phyloP scores from a whole-genome alignment of 1,284 basidiomycete species.

The Peniophora sp. region DNA sequence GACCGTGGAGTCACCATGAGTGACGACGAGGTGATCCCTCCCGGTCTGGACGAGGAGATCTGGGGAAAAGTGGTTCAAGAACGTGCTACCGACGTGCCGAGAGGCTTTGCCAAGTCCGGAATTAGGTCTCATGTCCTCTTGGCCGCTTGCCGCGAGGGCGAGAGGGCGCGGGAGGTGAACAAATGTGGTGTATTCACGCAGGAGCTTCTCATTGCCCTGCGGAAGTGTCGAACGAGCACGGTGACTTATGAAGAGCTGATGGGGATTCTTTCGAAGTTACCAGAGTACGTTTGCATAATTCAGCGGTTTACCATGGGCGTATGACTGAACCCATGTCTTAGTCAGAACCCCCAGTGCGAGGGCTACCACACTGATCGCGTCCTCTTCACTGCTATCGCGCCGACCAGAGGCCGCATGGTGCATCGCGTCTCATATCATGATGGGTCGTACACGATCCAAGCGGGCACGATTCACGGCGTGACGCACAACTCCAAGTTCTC shows the following conservation, averaged over 20 bases:
- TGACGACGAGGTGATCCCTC: slow-evolving; percentile 12
- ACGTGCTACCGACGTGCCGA: slow-evolving; percentile 6
- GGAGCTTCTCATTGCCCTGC: slow-evolving; percentile 18
- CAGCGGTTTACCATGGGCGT: not conserved
- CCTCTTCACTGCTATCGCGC: slow-evolving; percentile 19
- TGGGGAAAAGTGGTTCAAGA: slow-evolving; percentile 5
- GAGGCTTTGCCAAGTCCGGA: slow-evolving; percentile 17
- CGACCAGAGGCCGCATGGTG: not conserved
- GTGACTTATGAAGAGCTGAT: slow-evolving; percentile 25
- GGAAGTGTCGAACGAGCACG: slow-evolving; percentile 10
- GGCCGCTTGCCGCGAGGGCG: slow-evolving; percentile 25
- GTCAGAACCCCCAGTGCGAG: slow-evolving; percentile 26
- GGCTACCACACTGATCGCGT: slow-evolving; percentile 20
- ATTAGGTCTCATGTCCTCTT: slow-evolving; percentile 26
- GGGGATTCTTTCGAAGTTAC: slow-evolving; percentile 19
- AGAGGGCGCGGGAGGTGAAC: slow-evolving; percentile 21
- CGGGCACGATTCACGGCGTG: not conserved
- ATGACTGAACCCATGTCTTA: slow-evolving; percentile 4
- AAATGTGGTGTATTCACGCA: slow-evolving; percentile 23
- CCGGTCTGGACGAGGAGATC: slow-evolving; percentile 15
- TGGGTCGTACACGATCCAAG: not conserved
- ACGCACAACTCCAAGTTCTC: not conserved
- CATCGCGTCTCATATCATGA: not conserved
- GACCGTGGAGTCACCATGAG: no score
- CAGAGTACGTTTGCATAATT: slow-evolving; percentile 19